These are phyloP conservation scores for Tillandsia fasciculata DNA, from an alignment of 176 grass and related monocot species.

Conservation along the genomic window DNA sequence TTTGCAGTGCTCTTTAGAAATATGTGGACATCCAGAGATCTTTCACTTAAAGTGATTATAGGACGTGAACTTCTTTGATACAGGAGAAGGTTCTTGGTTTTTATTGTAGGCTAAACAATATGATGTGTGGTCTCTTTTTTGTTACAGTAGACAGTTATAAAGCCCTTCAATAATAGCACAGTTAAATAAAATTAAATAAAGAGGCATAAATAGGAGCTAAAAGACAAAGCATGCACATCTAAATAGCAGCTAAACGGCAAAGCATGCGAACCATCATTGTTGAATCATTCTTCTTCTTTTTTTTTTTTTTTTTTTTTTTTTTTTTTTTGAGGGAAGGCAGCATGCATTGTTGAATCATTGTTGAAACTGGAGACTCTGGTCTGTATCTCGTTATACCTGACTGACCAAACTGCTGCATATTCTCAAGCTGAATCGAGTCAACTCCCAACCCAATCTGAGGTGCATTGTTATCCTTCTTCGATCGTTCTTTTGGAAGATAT, in stretches of 20 bases:
- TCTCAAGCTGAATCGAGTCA: conserved; percentile 7
- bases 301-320: too few species aligned
- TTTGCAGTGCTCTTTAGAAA: not conserved
- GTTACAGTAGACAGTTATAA: not conserved
- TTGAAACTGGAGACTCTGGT: not conserved
- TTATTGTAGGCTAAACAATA: too few species aligned
- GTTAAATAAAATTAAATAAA: too few species aligned
- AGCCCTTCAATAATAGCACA: too few species aligned
- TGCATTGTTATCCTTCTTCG: not conserved
- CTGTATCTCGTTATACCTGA: conserved; percentile 10
- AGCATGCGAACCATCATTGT: too few species aligned
- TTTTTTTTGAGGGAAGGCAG: too few species aligned
- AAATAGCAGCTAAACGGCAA: too few species aligned
- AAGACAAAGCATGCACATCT: too few species aligned
- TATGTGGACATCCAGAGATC: not conserved
- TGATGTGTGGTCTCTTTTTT: too few species aligned
- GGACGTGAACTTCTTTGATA: not conserved
- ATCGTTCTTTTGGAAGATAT: conserved; percentile 2
- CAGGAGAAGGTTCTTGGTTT: not conserved
- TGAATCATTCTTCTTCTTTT: too few species aligned
- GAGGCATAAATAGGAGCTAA: too few species aligned
- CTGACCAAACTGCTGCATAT: conserved; percentile 8
- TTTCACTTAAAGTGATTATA: not conserved
- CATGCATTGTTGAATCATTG: not conserved
- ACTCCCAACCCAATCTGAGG: not conserved